phyloP scores from a whole-genome alignment of 306 rosid genomes.

The Styphnolobium japonicum region DNA sequence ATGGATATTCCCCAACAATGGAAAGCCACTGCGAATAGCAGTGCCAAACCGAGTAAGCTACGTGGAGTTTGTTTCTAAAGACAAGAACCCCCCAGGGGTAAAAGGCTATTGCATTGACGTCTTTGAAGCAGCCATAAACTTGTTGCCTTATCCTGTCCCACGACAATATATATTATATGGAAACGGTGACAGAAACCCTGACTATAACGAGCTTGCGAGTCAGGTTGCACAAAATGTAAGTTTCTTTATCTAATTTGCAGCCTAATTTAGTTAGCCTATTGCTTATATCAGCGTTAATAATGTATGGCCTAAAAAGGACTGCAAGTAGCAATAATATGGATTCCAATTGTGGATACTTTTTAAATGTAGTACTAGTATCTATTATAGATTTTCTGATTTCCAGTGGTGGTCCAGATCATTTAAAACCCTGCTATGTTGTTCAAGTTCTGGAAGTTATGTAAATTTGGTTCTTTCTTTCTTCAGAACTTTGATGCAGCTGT shows the following conservation, averaged over 20 bases:
- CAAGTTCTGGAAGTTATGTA: constrained; percentile 13
- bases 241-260: constrained; percentile 15
- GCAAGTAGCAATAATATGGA: background rate
- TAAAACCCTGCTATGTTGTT: background rate
- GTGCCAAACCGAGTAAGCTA: constrained; percentile 80
- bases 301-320: background rate
- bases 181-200: constrained; percentile 64
- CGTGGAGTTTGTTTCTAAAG: constrained; percentile 60
- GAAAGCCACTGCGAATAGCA: constrained; percentile 71
- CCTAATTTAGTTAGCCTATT: background rate
- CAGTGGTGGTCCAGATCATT: background rate
- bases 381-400: constrained; percentile 15
- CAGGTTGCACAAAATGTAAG: constrained; percentile 81
- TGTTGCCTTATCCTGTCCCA: constrained; percentile 94
- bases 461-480: constrained; percentile 24
- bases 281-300: background rate
- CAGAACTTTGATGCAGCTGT: constrained; percentile 92
- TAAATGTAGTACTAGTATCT: background rate
- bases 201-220: constrained; percentile 43
- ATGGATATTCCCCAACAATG: constrained; percentile 96
- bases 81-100: constrained; percentile 72
- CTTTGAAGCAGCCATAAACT: constrained; percentile 84
- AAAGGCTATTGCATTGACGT: constrained; percentile 85
- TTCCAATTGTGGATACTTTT: background rate
- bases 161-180: constrained; percentile 59